Base-by-base conservation (phyloP, 2,329 filamentous ascomycete species). In the Cryphonectria naterciae region DNA sequence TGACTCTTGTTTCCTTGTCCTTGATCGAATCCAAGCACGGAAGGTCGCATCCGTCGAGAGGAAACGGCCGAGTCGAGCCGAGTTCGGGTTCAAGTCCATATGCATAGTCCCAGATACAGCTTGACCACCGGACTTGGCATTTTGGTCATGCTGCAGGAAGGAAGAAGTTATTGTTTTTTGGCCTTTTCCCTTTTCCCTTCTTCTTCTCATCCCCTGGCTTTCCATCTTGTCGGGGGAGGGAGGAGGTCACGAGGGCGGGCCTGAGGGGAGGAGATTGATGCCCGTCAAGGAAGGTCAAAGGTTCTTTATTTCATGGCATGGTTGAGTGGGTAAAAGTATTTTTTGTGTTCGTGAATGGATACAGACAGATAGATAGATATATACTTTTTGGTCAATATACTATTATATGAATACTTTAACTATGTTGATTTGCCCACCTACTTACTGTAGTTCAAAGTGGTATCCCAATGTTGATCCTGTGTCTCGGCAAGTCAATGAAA, bases 1-100 rank as follows among this genome's bases (percentile, higher is more conserved):
- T n/a, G 46, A 22, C 19, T 22, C 7, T 19, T 46, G 19, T 46
- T 7, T 49, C 17, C 17, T 46, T 19, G 43, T 46, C 43, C 43
- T 19, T n/a, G 46, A 17, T n/a, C 35, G 32, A 66, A 56, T 66
- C 17, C 32, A 35, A 22, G 11, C 58, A n/a, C 58, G 58, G 58
- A 61, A 61, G 58, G 58, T 39, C 35, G 32, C 58, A 39, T 61
- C 64, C 46, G 64, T 22, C 54, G 54, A 28, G 54, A 17, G 54
- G 25, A 56, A 28, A 32, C 15, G 54, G 54, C 13, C 54, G n/a
- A 17, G 54, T 61, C 58, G 32, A 61, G 58, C 32, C 56, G 46
- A 49, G 46, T n/a, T n/a, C 46, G 46, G 46, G 46, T 49, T 49
- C 46, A 7, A 49, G 19, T 49, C 6, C 19, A 49, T 19, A 8